Conservation (phyloP, 148 eudicot genomes). For the Linanthus parryae region DNA sequence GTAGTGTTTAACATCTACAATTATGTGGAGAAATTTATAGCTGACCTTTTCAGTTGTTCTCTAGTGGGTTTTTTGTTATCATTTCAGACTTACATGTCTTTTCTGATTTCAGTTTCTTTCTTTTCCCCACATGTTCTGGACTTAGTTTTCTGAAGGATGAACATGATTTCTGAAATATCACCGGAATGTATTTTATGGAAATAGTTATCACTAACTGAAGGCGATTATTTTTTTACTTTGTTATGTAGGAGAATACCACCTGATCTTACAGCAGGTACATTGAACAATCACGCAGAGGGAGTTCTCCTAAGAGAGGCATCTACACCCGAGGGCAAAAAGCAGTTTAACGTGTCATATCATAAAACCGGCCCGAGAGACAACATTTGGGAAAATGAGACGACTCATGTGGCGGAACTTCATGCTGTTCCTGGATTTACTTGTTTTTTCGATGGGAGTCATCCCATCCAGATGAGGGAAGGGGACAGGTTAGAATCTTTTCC, state of each 20-base stretch:
- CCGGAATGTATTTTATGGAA: too few relatives aligned
- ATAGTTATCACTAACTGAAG: too few relatives aligned
- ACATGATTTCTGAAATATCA: too few relatives aligned
- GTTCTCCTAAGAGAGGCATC: conserved; percentile 22
- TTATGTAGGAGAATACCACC: too few relatives aligned
- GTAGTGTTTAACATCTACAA: not conserved
- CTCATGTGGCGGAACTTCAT: conserved; percentile 44
- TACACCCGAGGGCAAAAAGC: conserved; percentile 36
- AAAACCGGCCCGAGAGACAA: conserved; percentile 30
- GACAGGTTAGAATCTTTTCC: conserved; percentile 13
- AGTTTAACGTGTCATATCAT: conserved; percentile 44
- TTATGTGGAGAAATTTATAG: not conserved
- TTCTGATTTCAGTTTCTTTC: not conserved
- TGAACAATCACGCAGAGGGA: conserved; percentile 20
- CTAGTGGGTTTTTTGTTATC: not conserved
- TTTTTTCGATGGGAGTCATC: conserved; percentile 44
- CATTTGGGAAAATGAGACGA: conserved; percentile 39
- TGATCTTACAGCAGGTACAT: too few relatives aligned
- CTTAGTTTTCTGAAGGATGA: not conserved
- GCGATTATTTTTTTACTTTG: too few relatives aligned
- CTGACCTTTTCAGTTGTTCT: not conserved
- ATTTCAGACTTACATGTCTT: not conserved
- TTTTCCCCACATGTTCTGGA: not conserved
- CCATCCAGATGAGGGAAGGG: conserved; percentile 31
- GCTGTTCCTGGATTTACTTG: conserved; percentile 58